A percentile compares a stretch with the other conserved stretches of the same genome.
Evolutionary conservation across 139 green algal species (phyloP).

Genomic region (Astrephomene gubernaculifera): DNA sequence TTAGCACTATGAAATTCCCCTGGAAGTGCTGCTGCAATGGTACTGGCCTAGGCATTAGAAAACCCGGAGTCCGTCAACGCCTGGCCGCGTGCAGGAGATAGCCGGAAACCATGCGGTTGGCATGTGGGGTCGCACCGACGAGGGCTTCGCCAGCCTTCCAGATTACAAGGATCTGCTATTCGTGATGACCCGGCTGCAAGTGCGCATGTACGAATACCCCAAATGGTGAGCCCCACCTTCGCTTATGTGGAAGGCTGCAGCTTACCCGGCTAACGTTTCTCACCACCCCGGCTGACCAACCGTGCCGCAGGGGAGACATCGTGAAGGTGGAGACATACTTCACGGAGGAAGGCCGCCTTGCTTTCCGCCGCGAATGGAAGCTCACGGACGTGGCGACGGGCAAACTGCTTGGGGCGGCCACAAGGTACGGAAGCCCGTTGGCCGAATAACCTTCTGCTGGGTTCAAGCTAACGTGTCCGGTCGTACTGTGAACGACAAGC

Average conservation of each 20-base stretch:
- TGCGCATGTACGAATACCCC: slow-evolving; percentile 92
- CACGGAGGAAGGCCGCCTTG: slow-evolving; percentile 81
- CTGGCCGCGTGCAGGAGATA: slow-evolving; percentile 73
- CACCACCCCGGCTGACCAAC: too few relatives aligned
- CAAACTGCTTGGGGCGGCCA: slow-evolving; percentile 79
- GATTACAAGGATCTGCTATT: slow-evolving; percentile 86
- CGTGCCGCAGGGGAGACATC: slow-evolving; percentile 64
- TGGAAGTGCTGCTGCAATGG: neutral
- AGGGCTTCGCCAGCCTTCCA: slow-evolving; percentile 86
- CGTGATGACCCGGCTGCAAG: slow-evolving; percentile 92
- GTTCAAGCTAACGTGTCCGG: too few relatives aligned
- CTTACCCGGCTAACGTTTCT: too few relatives aligned
- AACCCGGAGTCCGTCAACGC: neutral
- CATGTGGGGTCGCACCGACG: slow-evolving; percentile 86
- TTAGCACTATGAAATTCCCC: slow-evolving; percentile 10
- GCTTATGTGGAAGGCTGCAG: too few relatives aligned
- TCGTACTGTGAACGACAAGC: too few relatives aligned
- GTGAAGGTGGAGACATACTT: slow-evolving; percentile 90
- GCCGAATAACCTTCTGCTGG: too few relatives aligned
- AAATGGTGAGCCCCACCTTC: slow-evolving; percentile 85
- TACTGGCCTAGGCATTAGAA: neutral
- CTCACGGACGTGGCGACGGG: slow-evolving; percentile 72
- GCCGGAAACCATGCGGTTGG: slow-evolving; percentile 90
- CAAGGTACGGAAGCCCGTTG: too few relatives aligned
- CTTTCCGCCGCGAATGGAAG: slow-evolving; percentile 85